These are phyloP conservation scores for Aspergillus candidus DNA, from an alignment of 2,329 filamentous ascomycete species.

Conservation along the genomic window DNA sequence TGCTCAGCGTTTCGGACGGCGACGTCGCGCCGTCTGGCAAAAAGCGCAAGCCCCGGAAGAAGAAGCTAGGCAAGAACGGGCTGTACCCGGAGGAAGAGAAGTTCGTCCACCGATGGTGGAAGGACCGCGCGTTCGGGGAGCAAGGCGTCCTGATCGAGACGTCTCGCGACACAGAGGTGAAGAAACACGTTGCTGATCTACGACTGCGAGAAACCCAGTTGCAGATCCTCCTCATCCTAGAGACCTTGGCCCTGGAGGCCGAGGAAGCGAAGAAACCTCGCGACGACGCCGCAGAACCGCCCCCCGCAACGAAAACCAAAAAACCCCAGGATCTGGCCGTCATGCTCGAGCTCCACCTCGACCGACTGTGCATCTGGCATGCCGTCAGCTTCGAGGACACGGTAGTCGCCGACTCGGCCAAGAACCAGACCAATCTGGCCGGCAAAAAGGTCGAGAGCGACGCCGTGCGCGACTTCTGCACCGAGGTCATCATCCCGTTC, in stretches of 20 bases:
- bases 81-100: slow-evolving; percentile 42
- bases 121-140: slow-evolving; percentile 27
- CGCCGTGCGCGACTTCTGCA: slow-evolving; percentile 45
- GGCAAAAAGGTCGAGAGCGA: slow-evolving; percentile 37
- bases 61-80: slow-evolving; percentile 42
- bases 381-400: slow-evolving; percentile 39
- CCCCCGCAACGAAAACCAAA: slow-evolving; percentile 26
- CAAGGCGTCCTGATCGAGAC: slow-evolving; percentile 20
- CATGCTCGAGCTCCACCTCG: slow-evolving; percentile 43
- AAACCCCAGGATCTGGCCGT: slow-evolving; percentile 39
- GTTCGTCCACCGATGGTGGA: slow-evolving; percentile 44
- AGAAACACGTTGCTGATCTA: slow-evolving; percentile 38
- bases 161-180: slow-evolving; percentile 33
- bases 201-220: slow-evolving; percentile 45
- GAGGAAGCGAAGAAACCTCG: slow-evolving; percentile 15
- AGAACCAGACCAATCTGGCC: slow-evolving; percentile 23
- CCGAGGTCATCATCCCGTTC: slow-evolving; percentile 46
- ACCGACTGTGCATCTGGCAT: slow-evolving; percentile 48
- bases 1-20: slow-evolving; percentile 34
- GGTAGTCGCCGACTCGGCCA: slow-evolving; percentile 22
- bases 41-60: slow-evolving; percentile 34
- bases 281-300: slow-evolving; percentile 12
- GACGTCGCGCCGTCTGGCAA: slow-evolving; percentile 20
- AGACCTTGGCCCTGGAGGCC: slow-evolving; percentile 41
- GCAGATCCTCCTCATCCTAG: slow-evolving; percentile 45